A percentile compares a stretch with the other conserved stretches of the same genome.
Evolutionary conservation across 78 protist genomes (phyloP).

Genomic region (Tieghemostelium lacteum): DNA sequence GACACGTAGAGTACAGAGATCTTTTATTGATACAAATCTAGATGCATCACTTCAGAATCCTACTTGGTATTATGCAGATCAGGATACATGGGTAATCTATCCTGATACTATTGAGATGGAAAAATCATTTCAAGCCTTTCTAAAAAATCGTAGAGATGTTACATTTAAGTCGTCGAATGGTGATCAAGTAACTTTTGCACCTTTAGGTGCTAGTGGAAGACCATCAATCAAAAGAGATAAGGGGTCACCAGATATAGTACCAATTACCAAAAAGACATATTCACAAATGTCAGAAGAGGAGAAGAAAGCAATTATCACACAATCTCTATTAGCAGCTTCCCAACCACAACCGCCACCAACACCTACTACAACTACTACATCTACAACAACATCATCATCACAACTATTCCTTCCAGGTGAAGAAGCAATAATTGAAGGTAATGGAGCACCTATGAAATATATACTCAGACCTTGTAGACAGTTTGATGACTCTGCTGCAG

Average conservation of each 20-base stretch:
- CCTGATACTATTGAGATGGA: conserved; percentile 14
- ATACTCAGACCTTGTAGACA: conserved; percentile 43
- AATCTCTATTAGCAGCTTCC: background rate
- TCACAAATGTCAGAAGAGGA: conserved; percentile 66
- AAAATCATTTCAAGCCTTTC: background rate
- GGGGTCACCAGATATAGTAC: too few species aligned
- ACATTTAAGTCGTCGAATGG: conserved; percentile 1
- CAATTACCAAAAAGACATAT: conserved; percentile 25
- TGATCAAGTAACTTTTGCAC: conserved; percentile 11
- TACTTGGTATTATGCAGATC: conserved; percentile 25
- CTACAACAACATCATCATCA: too few species aligned
- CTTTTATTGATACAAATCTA: background rate
- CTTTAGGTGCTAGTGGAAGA: background rate
- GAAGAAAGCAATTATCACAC: conserved; percentile 11
- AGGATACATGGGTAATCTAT: conserved; percentile 13
- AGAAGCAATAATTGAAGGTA: conserved; percentile 31
- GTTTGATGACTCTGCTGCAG: conserved; percentile 22
- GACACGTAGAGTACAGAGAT: conserved; percentile 31
- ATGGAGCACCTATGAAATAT: conserved; percentile 52
- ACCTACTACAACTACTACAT: background rate
- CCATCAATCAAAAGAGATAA: conserved; percentile 19
- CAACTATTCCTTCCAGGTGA: conserved; percentile 46
- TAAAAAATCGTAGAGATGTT: conserved; percentile 5
- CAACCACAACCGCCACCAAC: background rate
- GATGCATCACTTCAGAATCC: conserved; percentile 23